Conservation (phyloP, 352 stramenopile species). For the Pythium rhizo-oryzae region DNA sequence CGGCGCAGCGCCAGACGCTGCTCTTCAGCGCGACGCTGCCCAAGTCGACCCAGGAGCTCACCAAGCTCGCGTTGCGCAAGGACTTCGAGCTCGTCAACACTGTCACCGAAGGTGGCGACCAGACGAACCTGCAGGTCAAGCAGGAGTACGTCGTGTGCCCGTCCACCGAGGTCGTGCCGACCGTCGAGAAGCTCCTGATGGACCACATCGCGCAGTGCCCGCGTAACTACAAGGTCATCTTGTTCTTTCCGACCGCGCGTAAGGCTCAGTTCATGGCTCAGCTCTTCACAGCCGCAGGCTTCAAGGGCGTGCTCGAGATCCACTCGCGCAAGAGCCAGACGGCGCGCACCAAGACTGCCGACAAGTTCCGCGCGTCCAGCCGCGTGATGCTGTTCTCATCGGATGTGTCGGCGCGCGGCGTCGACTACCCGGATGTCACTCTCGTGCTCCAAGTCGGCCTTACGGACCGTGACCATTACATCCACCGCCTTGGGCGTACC, state of each 20-base stretch:
- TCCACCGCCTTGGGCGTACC: conserved; percentile 95
- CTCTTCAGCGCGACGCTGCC: conserved; percentile 96
- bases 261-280: conserved; percentile 89
- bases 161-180: conserved; percentile 69
- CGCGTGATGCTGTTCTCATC: conserved; percentile 93
- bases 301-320: conserved; percentile 91
- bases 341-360: conserved; percentile 82
- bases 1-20: conserved; percentile 90
- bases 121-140: conserved; percentile 89
- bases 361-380: conserved; percentile 86
- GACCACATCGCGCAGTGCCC: conserved; percentile 59
- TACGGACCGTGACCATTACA: conserved; percentile 93
- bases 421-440: conserved; percentile 96
- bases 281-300: conserved; percentile 82
- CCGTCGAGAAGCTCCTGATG: conserved; percentile 67
- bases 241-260: conserved; percentile 94
- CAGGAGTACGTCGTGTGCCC: conserved; percentile 84
- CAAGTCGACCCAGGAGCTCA: conserved; percentile 82
- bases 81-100: conserved; percentile 93
- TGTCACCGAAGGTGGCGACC: conserved; percentile 86
- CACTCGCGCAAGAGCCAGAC: conserved; percentile 95
- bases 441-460: conserved; percentile 84
- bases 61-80: conserved; percentile 79
- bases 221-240: conserved; percentile 93
- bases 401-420: conserved; percentile 93